Evolutionary conservation across 495 filamentous ascomycete genomes (phyloP).

Genomic region (Zalerion maritima): DNA sequence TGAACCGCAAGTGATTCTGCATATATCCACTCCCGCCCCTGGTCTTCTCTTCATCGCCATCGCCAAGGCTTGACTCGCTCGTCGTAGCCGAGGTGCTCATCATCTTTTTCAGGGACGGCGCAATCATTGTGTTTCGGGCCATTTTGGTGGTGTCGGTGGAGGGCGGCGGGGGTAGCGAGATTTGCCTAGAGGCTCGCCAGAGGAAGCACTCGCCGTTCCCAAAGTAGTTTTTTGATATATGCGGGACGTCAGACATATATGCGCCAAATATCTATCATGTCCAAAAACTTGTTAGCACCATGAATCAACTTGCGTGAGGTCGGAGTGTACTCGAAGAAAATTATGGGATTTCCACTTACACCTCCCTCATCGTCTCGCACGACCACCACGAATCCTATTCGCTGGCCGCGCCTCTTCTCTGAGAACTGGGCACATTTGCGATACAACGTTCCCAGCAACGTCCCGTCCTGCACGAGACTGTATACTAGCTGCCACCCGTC

Average conservation of each 20-base stretch:
- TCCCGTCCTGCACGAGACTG: conserved; percentile 85
- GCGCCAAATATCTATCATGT: conserved; percentile 68
- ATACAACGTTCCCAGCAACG: conserved; percentile 76
- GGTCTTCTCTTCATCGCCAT: too few relatives aligned
- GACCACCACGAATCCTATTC: conserved; percentile 77
- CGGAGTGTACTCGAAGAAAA: neutral
- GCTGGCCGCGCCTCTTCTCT: conserved; percentile 41
- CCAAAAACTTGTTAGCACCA: neutral
- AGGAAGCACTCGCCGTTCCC: conserved; percentile 97
- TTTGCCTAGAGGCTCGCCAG: conserved; percentile 62
- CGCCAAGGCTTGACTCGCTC: too few relatives aligned
- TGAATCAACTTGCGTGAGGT: too few relatives aligned
- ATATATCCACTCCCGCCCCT: too few relatives aligned
- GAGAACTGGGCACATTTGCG: conserved; percentile 48
- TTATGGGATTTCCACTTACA: conserved; percentile 32
- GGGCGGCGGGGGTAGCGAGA: conserved; percentile 57
- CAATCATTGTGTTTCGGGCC: conserved; percentile 55
- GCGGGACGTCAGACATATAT: conserved; percentile 79
- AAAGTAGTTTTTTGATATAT: conserved; percentile 70
- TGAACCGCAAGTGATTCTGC: too few relatives aligned
- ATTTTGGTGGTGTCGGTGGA: conserved; percentile 56
- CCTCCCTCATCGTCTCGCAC: conserved; percentile 61
- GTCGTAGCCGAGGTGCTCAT: conserved; percentile 4
- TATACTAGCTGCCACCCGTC: conserved; percentile 81
- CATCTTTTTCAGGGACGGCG: conserved; percentile 10